These are phyloP conservation scores for Chrysoporthe cubensis DNA, from an alignment of 2,329 filamentous ascomycete genomes.

Conservation along the genomic window DNA sequence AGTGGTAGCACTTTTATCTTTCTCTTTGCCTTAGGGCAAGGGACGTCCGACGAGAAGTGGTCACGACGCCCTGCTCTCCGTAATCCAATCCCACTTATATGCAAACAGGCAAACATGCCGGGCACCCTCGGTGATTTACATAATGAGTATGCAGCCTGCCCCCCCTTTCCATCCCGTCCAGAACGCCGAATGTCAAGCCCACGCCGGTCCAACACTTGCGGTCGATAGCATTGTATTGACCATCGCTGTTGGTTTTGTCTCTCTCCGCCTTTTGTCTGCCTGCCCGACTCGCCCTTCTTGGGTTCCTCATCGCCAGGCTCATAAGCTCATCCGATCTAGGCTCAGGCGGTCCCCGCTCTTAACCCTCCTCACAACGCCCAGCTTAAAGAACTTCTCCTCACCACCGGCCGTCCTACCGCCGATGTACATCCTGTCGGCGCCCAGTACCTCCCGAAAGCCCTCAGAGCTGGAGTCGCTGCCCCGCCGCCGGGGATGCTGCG, in stretches of 20 bases:
- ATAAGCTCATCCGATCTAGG: constrained; percentile 75
- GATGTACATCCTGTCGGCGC: constrained; percentile 81
- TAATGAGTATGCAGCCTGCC: constrained; percentile 1
- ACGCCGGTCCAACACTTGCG: not conserved
- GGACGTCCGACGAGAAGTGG: not conserved
- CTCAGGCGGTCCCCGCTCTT: constrained; percentile 76
- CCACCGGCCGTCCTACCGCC: constrained; percentile 75
- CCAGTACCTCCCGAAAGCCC: constrained; percentile 73
- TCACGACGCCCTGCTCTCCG: not conserved
- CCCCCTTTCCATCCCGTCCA: constrained; percentile 9
- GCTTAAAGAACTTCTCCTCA: constrained; percentile 82
- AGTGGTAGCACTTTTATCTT: not conserved
- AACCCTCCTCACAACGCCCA: constrained; percentile 74
- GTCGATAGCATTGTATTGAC: not conserved
- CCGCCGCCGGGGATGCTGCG: constrained; percentile 51
- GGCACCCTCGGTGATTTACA: not conserved
- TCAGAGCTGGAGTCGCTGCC: constrained; percentile 78
- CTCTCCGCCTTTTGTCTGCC: not conserved
- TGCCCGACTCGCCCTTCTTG: not conserved
- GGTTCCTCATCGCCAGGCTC: constrained; percentile 36
- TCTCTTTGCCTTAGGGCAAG: too few species aligned
- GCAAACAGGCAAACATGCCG: constrained; percentile 1
- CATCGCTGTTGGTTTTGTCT: not conserved
- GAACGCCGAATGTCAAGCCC: constrained; percentile 14
- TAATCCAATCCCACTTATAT: not conserved